These are phyloP conservation scores for Nymphaea thermarum DNA, from an alignment of 164 flowering plant species.

Conservation along the genomic window DNA sequence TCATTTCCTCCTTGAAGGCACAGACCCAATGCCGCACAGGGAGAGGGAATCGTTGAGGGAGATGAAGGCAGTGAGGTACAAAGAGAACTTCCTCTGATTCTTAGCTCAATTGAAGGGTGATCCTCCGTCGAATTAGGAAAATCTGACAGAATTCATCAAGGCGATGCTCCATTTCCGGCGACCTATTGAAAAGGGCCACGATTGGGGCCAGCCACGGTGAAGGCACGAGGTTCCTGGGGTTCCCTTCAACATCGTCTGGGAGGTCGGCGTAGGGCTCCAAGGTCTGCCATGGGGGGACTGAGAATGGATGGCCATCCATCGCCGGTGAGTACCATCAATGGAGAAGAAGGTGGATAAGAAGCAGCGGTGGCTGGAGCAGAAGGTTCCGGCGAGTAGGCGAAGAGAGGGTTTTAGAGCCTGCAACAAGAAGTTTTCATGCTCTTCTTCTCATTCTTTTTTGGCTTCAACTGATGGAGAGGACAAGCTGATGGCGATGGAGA, in stretches of 20 bases:
- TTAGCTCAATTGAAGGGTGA: constrained; percentile 81
- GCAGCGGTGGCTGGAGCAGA: no score
- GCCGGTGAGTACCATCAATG: no score
- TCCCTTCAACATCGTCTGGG: constrained; percentile 34
- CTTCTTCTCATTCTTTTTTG: no score
- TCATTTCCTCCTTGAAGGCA: constrained; percentile 32
- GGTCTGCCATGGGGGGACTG: constrained; percentile 76
- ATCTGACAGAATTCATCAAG: constrained; percentile 43
- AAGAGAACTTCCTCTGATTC: constrained; percentile 45
- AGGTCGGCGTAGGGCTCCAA: constrained; percentile 51
- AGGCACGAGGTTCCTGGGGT: constrained; percentile 23
- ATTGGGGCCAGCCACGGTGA: constrained; percentile 70
- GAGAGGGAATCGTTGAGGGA: constrained; percentile 43
- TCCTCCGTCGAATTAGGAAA: constrained; percentile 45
- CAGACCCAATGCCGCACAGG: constrained; percentile 11
- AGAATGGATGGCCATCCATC: no score
- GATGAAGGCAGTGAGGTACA: constrained; percentile 50
- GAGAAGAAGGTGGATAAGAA: no score
- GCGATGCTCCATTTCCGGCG: constrained; percentile 38
- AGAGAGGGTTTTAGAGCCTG: no score
- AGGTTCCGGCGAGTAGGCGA: no score
- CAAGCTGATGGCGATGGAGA: no score
- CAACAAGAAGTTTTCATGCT: no score
- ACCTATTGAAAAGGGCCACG: constrained; percentile 31
- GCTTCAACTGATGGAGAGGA: no score